Evolutionary conservation across 2,329 filamentous ascomycete species (phyloP), one percentile per base, ranked within the genome.

Genomic region (Talaromyces sp.): DNA sequence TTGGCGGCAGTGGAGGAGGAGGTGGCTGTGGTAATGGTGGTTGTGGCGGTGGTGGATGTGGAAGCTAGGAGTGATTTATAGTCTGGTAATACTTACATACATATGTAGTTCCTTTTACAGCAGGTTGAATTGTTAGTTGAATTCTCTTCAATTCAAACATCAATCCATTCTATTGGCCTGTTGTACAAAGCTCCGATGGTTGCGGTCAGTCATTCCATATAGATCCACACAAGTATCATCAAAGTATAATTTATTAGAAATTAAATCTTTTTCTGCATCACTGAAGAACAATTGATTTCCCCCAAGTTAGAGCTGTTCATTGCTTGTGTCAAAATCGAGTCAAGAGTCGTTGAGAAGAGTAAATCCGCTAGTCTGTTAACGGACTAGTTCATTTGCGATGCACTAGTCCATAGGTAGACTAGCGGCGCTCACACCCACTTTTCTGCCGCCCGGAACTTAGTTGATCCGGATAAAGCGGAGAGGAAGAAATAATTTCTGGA

Each of bases 401-500:
- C 1, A 11, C 41, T 46, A 46, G 21, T 24, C 8, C 19, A 12
- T 24, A 46, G 11, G 12, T 46, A 24, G 43, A 46, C 43, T 46
- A 46, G 43, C 4, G 19, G 43, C 21, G 2, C 1, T 7, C 3
- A 19, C 21, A n/a, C 24, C 48, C 48, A 52, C 48, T 19, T 52
- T 21, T 52, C 27, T 52, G 24, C 48, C 48, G 48, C 21, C 55
- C 43, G 59, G 59, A 55, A 51, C 6, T 55, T 51, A 6, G 59
- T 55, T 61, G 43, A 48, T 58, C 59, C 59, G 59, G 56, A 61
- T 58, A 53, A 61, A 56, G 59, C 59, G 59, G 54, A 61, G 52
- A 61, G 54, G 59, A 58, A 61, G 59, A 61, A 61, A 61, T 61
- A 54, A 61, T 61, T 61, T 61, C 54, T 51, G 35, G 55, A 58